Evolutionary conservation across 139 green algal genomes (phyloP).

Genomic region (Tetraselmis striata): DNA sequence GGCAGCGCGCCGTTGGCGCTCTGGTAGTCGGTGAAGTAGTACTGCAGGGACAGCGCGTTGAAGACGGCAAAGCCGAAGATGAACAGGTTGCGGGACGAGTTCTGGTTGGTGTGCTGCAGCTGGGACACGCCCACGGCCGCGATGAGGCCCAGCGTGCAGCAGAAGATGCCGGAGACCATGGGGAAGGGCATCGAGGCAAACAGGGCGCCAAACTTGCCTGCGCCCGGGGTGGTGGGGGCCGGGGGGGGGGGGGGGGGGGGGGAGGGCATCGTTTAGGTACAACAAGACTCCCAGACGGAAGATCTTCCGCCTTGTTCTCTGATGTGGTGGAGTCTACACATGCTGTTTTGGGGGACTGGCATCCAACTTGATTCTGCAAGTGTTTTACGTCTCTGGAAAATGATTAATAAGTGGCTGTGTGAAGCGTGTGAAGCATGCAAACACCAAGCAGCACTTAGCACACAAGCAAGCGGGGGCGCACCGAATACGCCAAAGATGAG

Average conservation of each 20-base stretch:
- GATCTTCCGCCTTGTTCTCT: no score
- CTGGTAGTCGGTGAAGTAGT: slow-evolving; percentile 48
- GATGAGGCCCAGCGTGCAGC: slow-evolving; percentile 62
- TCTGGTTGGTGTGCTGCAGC: slow-evolving; percentile 42
- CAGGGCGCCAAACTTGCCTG: slow-evolving; percentile 67
- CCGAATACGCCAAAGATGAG: slow-evolving; percentile 50
- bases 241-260: no score
- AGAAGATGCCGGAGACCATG: slow-evolving; percentile 59
- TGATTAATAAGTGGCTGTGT: no score
- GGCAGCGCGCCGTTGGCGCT: slow-evolving; percentile 25
- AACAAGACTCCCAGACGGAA: no score
- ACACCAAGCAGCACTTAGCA: no score
- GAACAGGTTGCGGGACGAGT: slow-evolving; percentile 53
- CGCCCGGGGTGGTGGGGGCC: no score
- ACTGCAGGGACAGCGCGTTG: slow-evolving; percentile 44
- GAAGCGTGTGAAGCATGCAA: no score
- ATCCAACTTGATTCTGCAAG: no score
- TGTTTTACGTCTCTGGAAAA: no score
- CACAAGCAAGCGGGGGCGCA: slow-evolving; percentile 23
- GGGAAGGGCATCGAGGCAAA: slow-evolving; percentile 56
- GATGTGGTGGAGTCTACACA: no score
- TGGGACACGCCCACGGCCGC: slow-evolving; percentile 35
- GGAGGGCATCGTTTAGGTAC: no score
- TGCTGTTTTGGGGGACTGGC: no score
- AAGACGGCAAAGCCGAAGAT: slow-evolving; percentile 52